Base-by-base conservation (phyloP, 306 rosid genomes). In the Albizia julibrissin region DNA sequence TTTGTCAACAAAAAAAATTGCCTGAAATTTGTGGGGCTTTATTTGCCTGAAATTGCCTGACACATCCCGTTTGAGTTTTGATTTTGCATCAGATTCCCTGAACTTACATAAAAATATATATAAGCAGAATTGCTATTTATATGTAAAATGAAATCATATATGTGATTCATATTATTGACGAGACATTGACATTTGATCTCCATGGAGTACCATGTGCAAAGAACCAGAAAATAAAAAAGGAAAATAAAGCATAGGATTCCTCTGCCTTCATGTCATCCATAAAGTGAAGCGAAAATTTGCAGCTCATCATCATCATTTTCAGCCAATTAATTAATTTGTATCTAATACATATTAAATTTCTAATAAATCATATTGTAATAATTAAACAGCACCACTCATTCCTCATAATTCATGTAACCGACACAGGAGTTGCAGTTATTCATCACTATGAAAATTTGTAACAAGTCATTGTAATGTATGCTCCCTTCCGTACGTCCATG, bases 201-300 rank as follows among this genome's bases (percentile, higher is more conserved):
- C 47, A 68, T 18, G 11, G 73, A 4, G 24, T 69, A 31, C 49
- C 49, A 39, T 21, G 54, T 42, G 74, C 74, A 21, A 37, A n/a
- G 19, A 69, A 69, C 50, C 50, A 69, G 31, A 19, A 39, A 67
- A 68, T 19, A 34, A 8, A 11, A 69, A 42, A 14, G 13, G 54
- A 1, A 58, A 66, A 66, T 18, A 47, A 69, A 42, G 74, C 75
- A 71, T 71, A 24, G 75, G 75, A 71, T 71, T 71, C 75, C 58
- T 11, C 11, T 10, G 2, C 21, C 14, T 69, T 69, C 58, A 24
- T 71, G 39, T 71, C 75, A 71, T 44, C 54, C 26, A 42, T 70
- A 40, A 42, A 70, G 74, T 69, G 74, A 22, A 70, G 5, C 31
- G 10, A 70, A 70, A 70, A 8, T 37, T 18, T 9, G 46, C 72